phyloP scores from a whole-genome alignment of 2,329 filamentous ascomycete species.

The Aspergillus calidoustus region DNA sequence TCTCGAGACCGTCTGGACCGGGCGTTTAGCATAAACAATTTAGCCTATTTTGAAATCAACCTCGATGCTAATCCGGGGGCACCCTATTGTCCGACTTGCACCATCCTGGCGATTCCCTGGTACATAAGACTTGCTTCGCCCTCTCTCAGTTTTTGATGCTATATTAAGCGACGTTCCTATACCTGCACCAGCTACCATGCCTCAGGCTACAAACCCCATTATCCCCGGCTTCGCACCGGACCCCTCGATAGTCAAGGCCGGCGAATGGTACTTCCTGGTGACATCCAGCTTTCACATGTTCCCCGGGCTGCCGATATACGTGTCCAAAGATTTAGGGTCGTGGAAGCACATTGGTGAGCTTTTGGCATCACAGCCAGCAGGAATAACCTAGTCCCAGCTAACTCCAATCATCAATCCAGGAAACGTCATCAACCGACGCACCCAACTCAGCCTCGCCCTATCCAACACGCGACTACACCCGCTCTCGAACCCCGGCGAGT shows the following conservation, averaged over 20 bases:
- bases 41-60: too few species aligned
- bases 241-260: not conserved
- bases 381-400: too few species aligned
- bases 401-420: not conserved
- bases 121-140: too few species aligned
- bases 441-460: not conserved
- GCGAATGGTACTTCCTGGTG: slow-evolving; percentile 1
- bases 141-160: too few species aligned
- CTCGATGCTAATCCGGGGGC: too few species aligned
- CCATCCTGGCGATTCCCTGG: too few species aligned
- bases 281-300: slow-evolving; percentile 4
- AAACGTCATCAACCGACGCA: slow-evolving; percentile 5
- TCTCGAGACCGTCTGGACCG: too few species aligned
- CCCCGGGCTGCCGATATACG: slow-evolving; percentile 4
- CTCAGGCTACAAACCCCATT: not conserved
- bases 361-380: too few species aligned
- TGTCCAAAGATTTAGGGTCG: not conserved
- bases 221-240: slow-evolving; percentile 5
- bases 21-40: too few species aligned
- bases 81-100: too few species aligned
- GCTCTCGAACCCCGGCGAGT: not conserved
- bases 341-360: slow-evolving; percentile 4
- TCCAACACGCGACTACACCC: not conserved
- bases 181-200: not conserved
- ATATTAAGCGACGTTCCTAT: too few species aligned